These are phyloP conservation scores for Aspergillus conjunctus DNA, from an alignment of 495 filamentous ascomycete species.

Conservation along the genomic window DNA sequence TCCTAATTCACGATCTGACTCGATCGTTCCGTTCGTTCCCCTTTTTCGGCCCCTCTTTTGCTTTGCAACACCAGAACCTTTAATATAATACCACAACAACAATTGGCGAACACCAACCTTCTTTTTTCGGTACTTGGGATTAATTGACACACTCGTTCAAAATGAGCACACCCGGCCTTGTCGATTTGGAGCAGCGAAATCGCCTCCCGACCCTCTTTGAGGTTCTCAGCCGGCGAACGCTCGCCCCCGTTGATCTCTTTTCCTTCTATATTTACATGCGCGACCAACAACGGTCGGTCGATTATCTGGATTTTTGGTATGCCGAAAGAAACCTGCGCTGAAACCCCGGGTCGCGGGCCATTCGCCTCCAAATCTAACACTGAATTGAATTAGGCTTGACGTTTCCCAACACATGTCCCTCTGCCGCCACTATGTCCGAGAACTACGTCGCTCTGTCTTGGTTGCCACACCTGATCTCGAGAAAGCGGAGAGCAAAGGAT, in stretches of 20 bases:
- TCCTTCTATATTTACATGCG: slow-evolving; percentile 99
- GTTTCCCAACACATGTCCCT: slow-evolving; percentile 98
- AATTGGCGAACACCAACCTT: background rate
- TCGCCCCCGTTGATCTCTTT: slow-evolving; percentile 93
- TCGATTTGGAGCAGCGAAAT: slow-evolving; percentile 61
- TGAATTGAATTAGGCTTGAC: slow-evolving; percentile 76
- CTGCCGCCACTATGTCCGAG: slow-evolving; percentile 95
- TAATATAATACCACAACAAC: slow-evolving; percentile 9
- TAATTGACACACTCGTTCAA: slow-evolving; percentile 7
- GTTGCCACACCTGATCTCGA: slow-evolving; percentile 91
- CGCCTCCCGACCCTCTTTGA: slow-evolving; percentile 92
- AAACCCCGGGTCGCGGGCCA: background rate
- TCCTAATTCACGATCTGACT: slow-evolving; percentile 12
- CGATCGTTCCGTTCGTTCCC: slow-evolving; percentile 21
- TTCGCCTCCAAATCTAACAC: background rate
- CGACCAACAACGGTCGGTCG: slow-evolving; percentile 95
- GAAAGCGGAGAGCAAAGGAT: slow-evolving; percentile 76
- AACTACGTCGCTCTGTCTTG: slow-evolving; percentile 89
- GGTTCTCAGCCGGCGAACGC: slow-evolving; percentile 85
- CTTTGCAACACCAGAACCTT: slow-evolving; percentile 3
- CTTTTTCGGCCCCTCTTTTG: slow-evolving; percentile 24
- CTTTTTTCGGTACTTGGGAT: background rate
- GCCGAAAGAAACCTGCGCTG: background rate
- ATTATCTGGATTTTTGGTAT: slow-evolving; percentile 98
- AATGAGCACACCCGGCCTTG: slow-evolving; percentile 38